Evolutionary conservation across 768 basidiomycete genomes (phyloP).

Genomic region (Agaricus subrufescens): DNA sequence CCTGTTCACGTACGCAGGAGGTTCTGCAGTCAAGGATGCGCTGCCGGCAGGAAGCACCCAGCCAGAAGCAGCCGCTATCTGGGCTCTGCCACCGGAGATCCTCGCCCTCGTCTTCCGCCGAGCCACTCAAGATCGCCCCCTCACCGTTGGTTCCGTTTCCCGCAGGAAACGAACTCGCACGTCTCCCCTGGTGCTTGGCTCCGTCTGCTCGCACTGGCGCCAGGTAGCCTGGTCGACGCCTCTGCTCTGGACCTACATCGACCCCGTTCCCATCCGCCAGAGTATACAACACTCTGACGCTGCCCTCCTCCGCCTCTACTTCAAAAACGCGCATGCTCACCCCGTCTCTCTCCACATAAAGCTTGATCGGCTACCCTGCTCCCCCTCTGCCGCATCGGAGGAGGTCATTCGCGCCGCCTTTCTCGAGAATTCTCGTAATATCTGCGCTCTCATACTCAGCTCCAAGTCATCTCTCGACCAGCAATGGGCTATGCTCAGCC

Average conservation of each 20-base stretch:
- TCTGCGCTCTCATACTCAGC: neutral
- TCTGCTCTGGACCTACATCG: neutral
- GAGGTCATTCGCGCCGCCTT: constrained; percentile 1
- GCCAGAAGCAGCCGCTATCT: too few relatives aligned
- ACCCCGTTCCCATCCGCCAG: neutral
- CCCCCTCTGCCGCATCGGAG: neutral
- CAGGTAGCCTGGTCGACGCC: constrained; percentile 1
- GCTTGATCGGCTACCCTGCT: constrained; percentile 5
- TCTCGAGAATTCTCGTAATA: neutral
- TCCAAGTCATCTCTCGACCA: constrained; percentile 6
- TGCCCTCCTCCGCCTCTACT: constrained; percentile 6
- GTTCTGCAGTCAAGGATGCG: too few relatives aligned
- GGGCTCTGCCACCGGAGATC: too few relatives aligned
- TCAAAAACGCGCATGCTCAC: constrained; percentile 2
- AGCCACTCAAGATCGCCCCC: too few relatives aligned
- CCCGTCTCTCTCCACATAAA: constrained; percentile 7
- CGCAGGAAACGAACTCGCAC: too few relatives aligned
- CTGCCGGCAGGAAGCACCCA: too few relatives aligned
- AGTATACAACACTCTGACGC: neutral
- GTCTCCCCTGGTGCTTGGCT: neutral
- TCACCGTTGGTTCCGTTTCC: too few relatives aligned
- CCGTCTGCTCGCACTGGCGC: constrained; percentile 5
- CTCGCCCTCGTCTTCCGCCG: too few relatives aligned
- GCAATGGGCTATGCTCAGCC: constrained; percentile 4
- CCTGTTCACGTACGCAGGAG: too few relatives aligned